These are phyloP conservation scores for Cladosporium sp. DNA, from an alignment of 2,329 filamentous ascomycete genomes.

Conservation along the genomic window DNA sequence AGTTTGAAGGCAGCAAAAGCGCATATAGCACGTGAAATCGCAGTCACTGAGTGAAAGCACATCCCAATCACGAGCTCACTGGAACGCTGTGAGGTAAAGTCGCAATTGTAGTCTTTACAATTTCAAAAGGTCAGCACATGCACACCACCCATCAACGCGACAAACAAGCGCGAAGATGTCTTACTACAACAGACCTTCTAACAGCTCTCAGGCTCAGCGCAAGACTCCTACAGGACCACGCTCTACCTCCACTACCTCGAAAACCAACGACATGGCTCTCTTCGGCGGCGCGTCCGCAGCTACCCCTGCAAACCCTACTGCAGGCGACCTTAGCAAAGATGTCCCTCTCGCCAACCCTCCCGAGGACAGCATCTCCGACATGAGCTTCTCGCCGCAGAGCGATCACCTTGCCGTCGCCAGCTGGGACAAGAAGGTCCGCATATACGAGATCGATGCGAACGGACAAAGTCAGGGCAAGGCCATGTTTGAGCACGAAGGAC, in stretches of 20 bases:
- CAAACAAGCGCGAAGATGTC: conserved; percentile 12
- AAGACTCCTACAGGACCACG: background rate
- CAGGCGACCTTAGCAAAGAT: conserved; percentile 89
- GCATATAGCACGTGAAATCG: conserved; percentile 4
- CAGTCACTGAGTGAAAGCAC: background rate
- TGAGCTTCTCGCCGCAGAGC: conserved; percentile 73
- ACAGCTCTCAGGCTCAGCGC: conserved; percentile 8
- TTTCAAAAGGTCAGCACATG: conserved; percentile 5
- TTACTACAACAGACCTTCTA: conserved; percentile 2
- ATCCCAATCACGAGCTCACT: background rate
- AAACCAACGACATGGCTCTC: conserved; percentile 60
- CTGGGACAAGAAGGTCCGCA: conserved; percentile 97
- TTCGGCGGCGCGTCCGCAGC: conserved; percentile 57
- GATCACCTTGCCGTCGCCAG: conserved; percentile 88
- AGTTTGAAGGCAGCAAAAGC: conserved; percentile 10
- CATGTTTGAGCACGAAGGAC: conserved; percentile 79
- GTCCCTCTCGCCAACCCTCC: conserved; percentile 76
- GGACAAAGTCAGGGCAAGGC: conserved; percentile 84
- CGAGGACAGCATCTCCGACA: conserved; percentile 84
- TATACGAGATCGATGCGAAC: conserved; percentile 82
- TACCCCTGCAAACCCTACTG: conserved; percentile 64
- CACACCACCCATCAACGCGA: conserved; percentile 10
- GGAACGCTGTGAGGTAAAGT: background rate
- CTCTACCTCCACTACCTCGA: background rate
- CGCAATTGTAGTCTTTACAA: background rate